phyloP scores from a whole-genome alignment of 768 basidiomycete species.

The Cantharellus anzutake region DNA sequence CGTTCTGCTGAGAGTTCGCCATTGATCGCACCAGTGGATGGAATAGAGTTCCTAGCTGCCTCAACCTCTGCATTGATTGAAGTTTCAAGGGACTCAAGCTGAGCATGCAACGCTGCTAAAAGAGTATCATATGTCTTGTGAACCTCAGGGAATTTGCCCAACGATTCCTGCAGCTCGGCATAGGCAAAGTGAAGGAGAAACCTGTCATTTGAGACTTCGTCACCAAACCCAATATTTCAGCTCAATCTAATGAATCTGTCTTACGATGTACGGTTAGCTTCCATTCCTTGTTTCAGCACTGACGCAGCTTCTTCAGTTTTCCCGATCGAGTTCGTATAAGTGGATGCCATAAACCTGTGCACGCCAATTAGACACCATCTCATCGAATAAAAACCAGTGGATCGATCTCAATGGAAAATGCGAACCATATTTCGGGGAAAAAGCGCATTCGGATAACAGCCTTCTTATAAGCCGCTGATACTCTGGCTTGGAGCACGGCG shows the following conservation, averaged over 20 bases:
- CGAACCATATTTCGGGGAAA: conserved; percentile 84
- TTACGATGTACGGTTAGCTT: conserved; percentile 71
- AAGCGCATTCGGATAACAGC: conserved; percentile 85
- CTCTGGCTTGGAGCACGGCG: conserved; percentile 39
- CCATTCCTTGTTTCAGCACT: conserved; percentile 68
- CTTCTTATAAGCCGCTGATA: conserved; percentile 73
- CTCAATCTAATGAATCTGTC: conserved; percentile 3
- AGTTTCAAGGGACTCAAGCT: conserved; percentile 35
- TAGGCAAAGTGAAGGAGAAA: conserved; percentile 83
- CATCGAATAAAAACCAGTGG: conserved; percentile 8
- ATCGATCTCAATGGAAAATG: neutral
- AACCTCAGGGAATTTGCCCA: conserved; percentile 45
- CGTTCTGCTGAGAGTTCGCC: conserved; percentile 6
- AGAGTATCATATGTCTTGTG: conserved; percentile 58
- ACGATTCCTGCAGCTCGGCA: conserved; percentile 49
- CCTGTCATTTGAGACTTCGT: conserved; percentile 22
- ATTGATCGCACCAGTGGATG: neutral
- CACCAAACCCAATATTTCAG: too few relatives aligned
- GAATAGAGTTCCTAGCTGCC: conserved; percentile 12
- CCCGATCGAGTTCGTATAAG: conserved; percentile 55
- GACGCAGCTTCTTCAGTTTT: conserved; percentile 64
- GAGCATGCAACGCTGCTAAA: conserved; percentile 38
- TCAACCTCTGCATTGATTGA: conserved; percentile 21
- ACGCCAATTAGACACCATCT: neutral
- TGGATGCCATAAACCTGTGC: conserved; percentile 75